Percentiles rank a stretch among this genome's conserved stretches.
These are phyloP conservation scores for Dioscorea cayenensis DNA, from an alignment of 116 monocot genomes.

Conservation along the genomic window DNA sequence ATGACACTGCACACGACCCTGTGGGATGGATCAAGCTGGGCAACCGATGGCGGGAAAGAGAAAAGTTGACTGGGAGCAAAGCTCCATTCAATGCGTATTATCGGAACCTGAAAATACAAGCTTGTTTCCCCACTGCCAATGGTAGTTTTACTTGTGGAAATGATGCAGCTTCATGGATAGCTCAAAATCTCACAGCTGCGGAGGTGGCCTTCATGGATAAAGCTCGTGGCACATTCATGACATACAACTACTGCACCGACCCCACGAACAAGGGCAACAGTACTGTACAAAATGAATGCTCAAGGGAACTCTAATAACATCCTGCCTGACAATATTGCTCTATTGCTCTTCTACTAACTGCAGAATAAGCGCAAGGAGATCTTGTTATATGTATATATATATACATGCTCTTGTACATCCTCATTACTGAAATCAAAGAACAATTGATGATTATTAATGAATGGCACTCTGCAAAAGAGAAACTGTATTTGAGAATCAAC, in stretches of 20 bases:
- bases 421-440: too few relatives aligned
- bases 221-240: background rate
- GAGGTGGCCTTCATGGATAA: background rate
- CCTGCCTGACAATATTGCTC: too few relatives aligned
- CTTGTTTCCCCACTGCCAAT: background rate
- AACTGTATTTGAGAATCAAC: too few relatives aligned
- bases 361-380: too few relatives aligned
- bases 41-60: background rate
- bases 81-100: background rate
- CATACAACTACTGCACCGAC: background rate
- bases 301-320: background rate
- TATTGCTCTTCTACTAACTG: too few relatives aligned
- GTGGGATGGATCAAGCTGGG: background rate
- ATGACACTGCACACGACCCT: background rate
- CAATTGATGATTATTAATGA: too few relatives aligned
- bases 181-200: background rate
- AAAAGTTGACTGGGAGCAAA: slow-evolving; percentile 1
- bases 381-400: too few relatives aligned
- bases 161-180: background rate
- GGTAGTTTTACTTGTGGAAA: background rate
- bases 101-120: background rate
- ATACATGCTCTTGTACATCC: too few relatives aligned
- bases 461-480: too few relatives aligned
- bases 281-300: background rate
- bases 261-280: background rate